Evolutionary conservation across 2,329 filamentous ascomycete genomes (phyloP).

Genomic region (Sporothrix inflata): DNA sequence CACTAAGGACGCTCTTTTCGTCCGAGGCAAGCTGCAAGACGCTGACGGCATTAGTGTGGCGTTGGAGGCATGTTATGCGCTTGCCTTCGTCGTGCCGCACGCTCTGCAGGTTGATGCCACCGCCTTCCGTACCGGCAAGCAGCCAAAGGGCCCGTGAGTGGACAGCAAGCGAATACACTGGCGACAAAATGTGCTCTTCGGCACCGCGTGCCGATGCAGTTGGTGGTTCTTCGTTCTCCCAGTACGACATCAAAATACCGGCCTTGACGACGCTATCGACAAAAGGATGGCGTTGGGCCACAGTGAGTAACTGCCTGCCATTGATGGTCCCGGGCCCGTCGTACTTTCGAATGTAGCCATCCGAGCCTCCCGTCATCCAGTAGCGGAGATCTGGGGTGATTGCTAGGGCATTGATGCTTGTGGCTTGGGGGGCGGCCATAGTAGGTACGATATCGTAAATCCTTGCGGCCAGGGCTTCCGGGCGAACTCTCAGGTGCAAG

Average conservation of each 20-base stretch:
- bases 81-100: constrained; percentile 94
- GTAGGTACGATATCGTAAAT: constrained; percentile 96
- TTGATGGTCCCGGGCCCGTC: constrained; percentile 96
- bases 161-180: constrained; percentile 91
- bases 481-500: constrained; percentile 65
- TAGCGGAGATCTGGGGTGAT: constrained; percentile 93
- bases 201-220: constrained; percentile 47
- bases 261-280: constrained; percentile 97
- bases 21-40: constrained; percentile 81
- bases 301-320: constrained; percentile 88
- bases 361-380: constrained; percentile 90
- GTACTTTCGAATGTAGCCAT: constrained; percentile 96
- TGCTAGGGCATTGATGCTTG: constrained; percentile 89
- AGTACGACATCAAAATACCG: constrained; percentile 92
- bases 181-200: constrained; percentile 71
- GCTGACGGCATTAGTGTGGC: constrained; percentile 90
- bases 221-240: constrained; percentile 89
- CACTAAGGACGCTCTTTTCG: constrained; percentile 84
- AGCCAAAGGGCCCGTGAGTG: constrained; percentile 91
- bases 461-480: constrained; percentile 76
- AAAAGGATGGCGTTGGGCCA: constrained; percentile 94
- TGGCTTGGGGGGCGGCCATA: constrained; percentile 93
- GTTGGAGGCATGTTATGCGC: constrained; percentile 76
- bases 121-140: constrained; percentile 85
- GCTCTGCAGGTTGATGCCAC: constrained; percentile 89